Evolutionary conservation across 1,284 basidiomycete species (phyloP), one percentile per base, ranked within the genome.

Genomic region (Irpex rosettiformis): DNA sequence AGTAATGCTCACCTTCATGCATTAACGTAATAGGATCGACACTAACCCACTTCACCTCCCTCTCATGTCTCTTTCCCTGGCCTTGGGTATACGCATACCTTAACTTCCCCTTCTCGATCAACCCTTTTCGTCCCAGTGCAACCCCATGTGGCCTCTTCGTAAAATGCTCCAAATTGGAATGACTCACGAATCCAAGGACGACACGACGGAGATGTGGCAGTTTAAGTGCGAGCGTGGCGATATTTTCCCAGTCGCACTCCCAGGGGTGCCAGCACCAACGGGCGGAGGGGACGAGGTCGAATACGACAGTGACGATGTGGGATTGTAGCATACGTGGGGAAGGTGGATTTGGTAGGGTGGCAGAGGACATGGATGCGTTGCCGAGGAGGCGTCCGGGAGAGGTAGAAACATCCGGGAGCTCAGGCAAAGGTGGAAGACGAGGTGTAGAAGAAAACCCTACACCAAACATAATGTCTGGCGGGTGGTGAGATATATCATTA

Each of bases 181-280:
- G 24, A 25, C 48, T 51, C 11, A 51, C 48, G 48, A 51, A 51
- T 8, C 48, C 21, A 10, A 51, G 48, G 8, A 51, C 48, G 1
- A 51, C 13, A 3, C 48, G 27, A 27, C 13, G 48, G 4, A 51
- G 48, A 8, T 51, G 25, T 6, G 48, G 48, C 3, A 51, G 27
- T 22, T 51, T 7, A 13, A 29, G 27, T 6, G 45, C 48, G 48
- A 51, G 48, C 4, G 22, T 28, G 3, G 24, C 48, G 48, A 51
- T 8, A 13, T 7, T 8, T 8, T 25, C 27, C 48, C 48, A 51
- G 48, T 51, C 27, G 48, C 48, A 51, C 11, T 51, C 48, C 48
- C 48, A 51, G 10, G 48, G 48, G 28, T 51, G 48, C 48, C 48
- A 51, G 27, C 48, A 51, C 24, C 48, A 51, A 4, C 48, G 48